Conservation (phyloP, 1,284 basidiomycete species). For the Sanghuangporus weigelae region DNA sequence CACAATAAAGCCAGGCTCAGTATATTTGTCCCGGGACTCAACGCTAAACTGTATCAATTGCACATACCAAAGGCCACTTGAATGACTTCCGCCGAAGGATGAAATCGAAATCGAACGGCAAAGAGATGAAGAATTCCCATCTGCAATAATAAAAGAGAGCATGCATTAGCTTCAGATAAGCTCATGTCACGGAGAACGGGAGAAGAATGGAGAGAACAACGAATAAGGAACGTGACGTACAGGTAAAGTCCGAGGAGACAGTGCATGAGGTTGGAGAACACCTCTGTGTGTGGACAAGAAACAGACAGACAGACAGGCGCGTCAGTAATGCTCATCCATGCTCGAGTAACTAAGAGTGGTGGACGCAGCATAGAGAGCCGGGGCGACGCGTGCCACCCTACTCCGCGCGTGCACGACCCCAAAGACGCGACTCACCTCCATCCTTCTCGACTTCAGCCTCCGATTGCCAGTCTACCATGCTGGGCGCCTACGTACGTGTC, state of each 20-base stretch:
- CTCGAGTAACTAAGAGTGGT: not conserved
- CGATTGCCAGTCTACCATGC: conserved; percentile 18
- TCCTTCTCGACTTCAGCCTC: conserved; percentile 12
- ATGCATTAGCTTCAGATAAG: too few relatives aligned
- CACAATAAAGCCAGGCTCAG: not conserved
- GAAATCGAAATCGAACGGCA: conserved; percentile 65
- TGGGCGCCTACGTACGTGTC: not conserved
- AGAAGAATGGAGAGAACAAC: conserved; percentile 2
- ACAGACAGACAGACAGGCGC: not conserved
- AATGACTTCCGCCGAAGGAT: conserved; percentile 54
- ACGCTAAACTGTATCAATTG: not conserved
- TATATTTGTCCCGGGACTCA: not conserved
- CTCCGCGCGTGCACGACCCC: not conserved
- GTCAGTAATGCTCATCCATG: conserved; percentile 11
- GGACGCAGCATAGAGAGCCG: not conserved
- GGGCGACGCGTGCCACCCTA: not conserved
- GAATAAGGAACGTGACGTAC: conserved; percentile 33
- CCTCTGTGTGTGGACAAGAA: conserved; percentile 31
- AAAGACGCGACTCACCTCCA: conserved; percentile 8
- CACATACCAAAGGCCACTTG: conserved; percentile 54
- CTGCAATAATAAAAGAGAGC: conserved; percentile 27
- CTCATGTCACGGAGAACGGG: not conserved
- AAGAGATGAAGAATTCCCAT: conserved; percentile 62
- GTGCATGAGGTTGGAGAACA: conserved; percentile 65
- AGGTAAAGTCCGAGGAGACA: conserved; percentile 62